Base-by-base conservation (phyloP, 164 flowering plant species). In the Liquidambar formosana region DNA sequence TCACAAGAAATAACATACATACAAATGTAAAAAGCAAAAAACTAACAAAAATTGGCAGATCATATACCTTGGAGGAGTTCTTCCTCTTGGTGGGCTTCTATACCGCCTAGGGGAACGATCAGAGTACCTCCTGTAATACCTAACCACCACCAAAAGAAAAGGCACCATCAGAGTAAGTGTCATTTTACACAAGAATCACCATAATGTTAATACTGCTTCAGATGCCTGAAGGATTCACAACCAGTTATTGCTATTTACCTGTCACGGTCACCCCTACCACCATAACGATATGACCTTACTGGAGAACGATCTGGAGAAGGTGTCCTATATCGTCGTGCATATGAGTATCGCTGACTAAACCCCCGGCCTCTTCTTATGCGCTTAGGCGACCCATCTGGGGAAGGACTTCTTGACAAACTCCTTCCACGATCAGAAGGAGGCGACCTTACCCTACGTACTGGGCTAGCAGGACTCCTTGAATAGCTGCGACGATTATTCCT, bases 281-380 rank as follows among this genome's bases (percentile, higher is more conserved):
- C 73, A 70, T 86, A 90, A 22, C 96, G 98, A 51, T 86, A 82
- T 6, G 91, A 76, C 73, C 97, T 85, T 12, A 84, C 79, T 56
- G 98, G 96, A 62, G 97, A 92, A 56, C 92, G 90, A 64, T 91
- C 97, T 26, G 90, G 87, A 67, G 99, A 88, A 18, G 92, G 97
- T n/a, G 97, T 95, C 67, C 97, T 81, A 72, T 96, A 96, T 38
- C 94, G 67, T 3, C 99, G 84, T 6, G 93, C 98, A 85, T 84
- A 93, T 13, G 98, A 89, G 78, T 86, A 96, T 13, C 94, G 80
- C 54, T 96, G 80, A 71, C 97, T 96, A 66, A 96, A 96, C 65
- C 99, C 99, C 9, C 98, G 80, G 0, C 99, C 99, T 75, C 97
- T 86, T 69, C 98, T 80, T 27, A 93, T 84, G 57, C 97, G 97